Evolutionary conservation across 352 stramenopile genomes (phyloP).

Genomic region (Phytopythium oedochilum): DNA sequence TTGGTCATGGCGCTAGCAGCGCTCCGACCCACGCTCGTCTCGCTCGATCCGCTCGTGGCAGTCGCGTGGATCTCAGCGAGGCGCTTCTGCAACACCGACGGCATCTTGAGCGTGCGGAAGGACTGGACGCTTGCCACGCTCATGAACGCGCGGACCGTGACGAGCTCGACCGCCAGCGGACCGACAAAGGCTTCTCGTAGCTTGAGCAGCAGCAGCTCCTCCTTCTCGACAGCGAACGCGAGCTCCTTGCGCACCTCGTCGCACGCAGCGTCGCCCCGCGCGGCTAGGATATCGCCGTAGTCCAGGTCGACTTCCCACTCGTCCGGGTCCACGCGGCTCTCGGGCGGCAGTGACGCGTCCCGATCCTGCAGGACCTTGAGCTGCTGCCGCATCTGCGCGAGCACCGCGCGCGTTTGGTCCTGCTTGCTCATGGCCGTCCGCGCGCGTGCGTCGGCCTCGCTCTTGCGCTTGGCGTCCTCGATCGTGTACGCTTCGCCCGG

Average conservation of each 20-base stretch:
- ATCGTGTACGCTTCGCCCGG: constrained; percentile 86
- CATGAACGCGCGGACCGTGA: constrained; percentile 69
- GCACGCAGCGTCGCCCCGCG: constrained; percentile 68
- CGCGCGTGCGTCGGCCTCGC: constrained; percentile 75
- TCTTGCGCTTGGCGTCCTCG: constrained; percentile 89
- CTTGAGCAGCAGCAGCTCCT: constrained; percentile 82
- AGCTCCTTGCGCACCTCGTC: constrained; percentile 88
- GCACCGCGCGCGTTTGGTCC: constrained; percentile 80
- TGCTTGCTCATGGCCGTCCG: constrained; percentile 71
- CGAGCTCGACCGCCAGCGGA: constrained; percentile 65
- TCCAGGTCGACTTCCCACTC: constrained; percentile 89
- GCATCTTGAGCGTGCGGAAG: constrained; percentile 82
- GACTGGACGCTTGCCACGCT: constrained; percentile 63
- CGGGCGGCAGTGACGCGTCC: constrained; percentile 42
- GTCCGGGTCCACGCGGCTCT: constrained; percentile 52
- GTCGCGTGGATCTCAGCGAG: constrained; percentile 65
- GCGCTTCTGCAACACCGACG: constrained; percentile 48
- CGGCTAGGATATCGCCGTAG: constrained; percentile 66
- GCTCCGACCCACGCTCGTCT: not conserved
- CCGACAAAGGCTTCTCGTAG: constrained; percentile 75
- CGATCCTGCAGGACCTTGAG: constrained; percentile 64
- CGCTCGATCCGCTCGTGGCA: constrained; percentile 10
- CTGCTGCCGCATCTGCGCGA: constrained; percentile 80
- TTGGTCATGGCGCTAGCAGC: not conserved
- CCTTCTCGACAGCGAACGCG: constrained; percentile 71